phyloP scores from a whole-genome alignment of 768 basidiomycete genomes.

The Lepiota subincarnata region DNA sequence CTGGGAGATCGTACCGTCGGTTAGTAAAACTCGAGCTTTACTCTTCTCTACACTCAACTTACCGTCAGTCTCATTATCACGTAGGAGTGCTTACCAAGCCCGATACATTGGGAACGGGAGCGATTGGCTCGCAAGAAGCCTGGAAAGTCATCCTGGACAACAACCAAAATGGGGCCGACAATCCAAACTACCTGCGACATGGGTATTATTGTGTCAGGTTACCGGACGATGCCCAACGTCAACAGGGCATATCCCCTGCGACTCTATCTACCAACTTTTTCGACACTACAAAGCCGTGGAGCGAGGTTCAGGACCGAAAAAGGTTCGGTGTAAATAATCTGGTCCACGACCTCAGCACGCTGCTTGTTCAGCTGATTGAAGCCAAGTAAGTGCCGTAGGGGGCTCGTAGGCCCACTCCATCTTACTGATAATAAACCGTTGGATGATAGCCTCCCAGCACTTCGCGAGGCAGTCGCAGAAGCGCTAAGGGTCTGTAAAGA shows the following conservation, averaged over 20 bases:
- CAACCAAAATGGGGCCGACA: slow-evolving; percentile 25
- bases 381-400: slow-evolving; percentile 51
- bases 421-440: too few species aligned
- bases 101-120: slow-evolving; percentile 46
- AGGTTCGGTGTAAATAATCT: slow-evolving; percentile 57
- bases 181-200: slow-evolving; percentile 38
- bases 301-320: slow-evolving; percentile 32
- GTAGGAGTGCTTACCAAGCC: slow-evolving; percentile 71
- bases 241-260: slow-evolving; percentile 26
- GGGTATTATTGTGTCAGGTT: slow-evolving; percentile 68
- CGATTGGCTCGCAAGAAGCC: slow-evolving; percentile 30
- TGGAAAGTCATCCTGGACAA: slow-evolving; percentile 57
- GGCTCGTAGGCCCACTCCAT: too few species aligned
- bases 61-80: neutral
- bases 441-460: slow-evolving; percentile 40
- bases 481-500: slow-evolving; percentile 31
- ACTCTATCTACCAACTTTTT: slow-evolving; percentile 46
- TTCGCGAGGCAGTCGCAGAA: slow-evolving; percentile 34
- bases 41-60: neutral
- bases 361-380: slow-evolving; percentile 52
- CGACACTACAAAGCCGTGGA: slow-evolving; percentile 48
- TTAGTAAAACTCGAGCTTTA: neutral
- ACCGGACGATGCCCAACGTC: slow-evolving; percentile 54
- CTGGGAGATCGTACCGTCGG: slow-evolving; percentile 61
- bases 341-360: slow-evolving; percentile 45